Evolutionary conservation across 371 early-diverging fungal species (phyloP), one percentile per base, ranked within the genome.

Genomic region (Apophysomyces trapeziformis): DNA sequence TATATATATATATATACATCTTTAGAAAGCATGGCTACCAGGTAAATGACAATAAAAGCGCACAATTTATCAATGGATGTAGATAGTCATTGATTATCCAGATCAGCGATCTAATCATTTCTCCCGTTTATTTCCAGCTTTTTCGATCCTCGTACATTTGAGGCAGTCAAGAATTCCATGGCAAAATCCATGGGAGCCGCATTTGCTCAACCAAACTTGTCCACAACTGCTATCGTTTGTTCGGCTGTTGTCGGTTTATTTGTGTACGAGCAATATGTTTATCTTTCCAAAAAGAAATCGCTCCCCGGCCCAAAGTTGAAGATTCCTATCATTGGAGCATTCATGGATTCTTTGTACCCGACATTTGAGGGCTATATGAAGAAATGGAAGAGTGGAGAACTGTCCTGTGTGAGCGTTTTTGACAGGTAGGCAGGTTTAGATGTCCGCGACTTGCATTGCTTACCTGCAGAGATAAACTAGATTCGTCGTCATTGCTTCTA

Each of bases 371-470:
- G 84, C 7, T 83, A 83, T 38, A 77, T 83, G 76, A 71, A 69
- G 60, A 83, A 83, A 60, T 83, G 84, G 84, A 83, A 80, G 68
- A 83, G 84, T 68, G 84, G 84, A 38, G 80, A 78, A 39, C 68
- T 83, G n/a, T 80, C 81, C 39, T 83, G 84, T 62, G 84, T 83
- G 50, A 72, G 79, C 60, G 84, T 83, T 14, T 83, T 83, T 73
- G 76, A 83, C 70, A 72, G 81, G 84, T 83, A 80, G 64, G 54
- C 9, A 21, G 1, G 5, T 21, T 50, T 21, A 1, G 21, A 18
- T 32, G 21, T 36, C 38, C 18, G 26, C 45, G 38, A 35, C 37
- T 2, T 26, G 38, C 16, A 16, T 39, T 7, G 18, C 32, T 12
- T 36, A 59, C 37, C 14, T 47, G 41, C 35, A 36, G 16, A 61